These are phyloP conservation scores for Chrysanthemum makinoi DNA, from an alignment of 129 eudicot species.

Conservation along the genomic window DNA sequence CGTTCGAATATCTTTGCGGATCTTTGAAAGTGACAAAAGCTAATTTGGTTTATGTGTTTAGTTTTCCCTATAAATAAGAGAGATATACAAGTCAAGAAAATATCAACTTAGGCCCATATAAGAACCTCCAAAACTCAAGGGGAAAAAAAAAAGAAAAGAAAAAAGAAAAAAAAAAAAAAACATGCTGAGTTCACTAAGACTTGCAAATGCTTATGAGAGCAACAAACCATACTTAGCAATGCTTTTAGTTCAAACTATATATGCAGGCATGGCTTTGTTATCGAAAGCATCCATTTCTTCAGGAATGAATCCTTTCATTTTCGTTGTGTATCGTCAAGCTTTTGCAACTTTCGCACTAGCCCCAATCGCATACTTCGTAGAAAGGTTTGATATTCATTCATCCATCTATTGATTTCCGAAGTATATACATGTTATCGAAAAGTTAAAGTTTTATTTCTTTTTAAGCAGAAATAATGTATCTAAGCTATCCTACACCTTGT, in stretches of 20 bases:
- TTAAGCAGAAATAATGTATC: slow-evolving; percentile 40
- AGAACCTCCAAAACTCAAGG: neutral
- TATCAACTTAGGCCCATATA: slow-evolving; percentile 1
- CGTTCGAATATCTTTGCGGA: neutral
- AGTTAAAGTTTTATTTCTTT: neutral
- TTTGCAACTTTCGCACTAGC: slow-evolving; percentile 58
- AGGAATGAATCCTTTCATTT: slow-evolving; percentile 76
- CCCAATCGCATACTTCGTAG: slow-evolving; percentile 57
- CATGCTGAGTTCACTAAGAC: slow-evolving; percentile 25
- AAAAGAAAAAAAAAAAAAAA: neutral
- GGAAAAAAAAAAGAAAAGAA: too few relatives aligned
- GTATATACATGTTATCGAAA: neutral
- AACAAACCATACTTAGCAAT: slow-evolving; percentile 53
- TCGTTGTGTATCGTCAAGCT: slow-evolving; percentile 73
- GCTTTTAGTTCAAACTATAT: slow-evolving; percentile 51
- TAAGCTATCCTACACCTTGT: slow-evolving; percentile 37
- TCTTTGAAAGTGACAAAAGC: slow-evolving; percentile 21
- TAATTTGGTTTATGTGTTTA: slow-evolving; percentile 8
- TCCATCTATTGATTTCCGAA: neutral
- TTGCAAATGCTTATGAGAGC: slow-evolving; percentile 34
- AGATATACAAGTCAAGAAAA: slow-evolving; percentile 15
- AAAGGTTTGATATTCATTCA: slow-evolving; percentile 36
- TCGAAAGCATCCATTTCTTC: slow-evolving; percentile 63
- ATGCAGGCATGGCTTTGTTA: slow-evolving; percentile 76
- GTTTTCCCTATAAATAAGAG: slow-evolving; percentile 32